These are phyloP conservation scores for Megacollybia platyphylla DNA, from an alignment of 1,284 basidiomycete species.

Conservation along the genomic window DNA sequence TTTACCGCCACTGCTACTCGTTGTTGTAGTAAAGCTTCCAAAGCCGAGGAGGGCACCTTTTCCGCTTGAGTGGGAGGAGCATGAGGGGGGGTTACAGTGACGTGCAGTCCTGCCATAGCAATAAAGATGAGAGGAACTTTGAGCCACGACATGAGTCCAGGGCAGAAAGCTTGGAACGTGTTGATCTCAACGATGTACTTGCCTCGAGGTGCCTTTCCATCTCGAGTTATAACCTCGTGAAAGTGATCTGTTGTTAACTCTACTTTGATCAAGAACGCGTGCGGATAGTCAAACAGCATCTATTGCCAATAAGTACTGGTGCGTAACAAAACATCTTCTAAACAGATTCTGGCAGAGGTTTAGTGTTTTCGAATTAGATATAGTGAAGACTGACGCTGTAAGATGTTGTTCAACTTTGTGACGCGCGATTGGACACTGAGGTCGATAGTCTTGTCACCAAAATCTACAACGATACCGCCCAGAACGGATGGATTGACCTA, in stretches of 20 bases:
- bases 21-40: slow-evolving; percentile 18
- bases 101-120: slow-evolving; percentile 10
- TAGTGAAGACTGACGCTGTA: slow-evolving; percentile 48
- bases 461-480: slow-evolving; percentile 90
- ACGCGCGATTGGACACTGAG: slow-evolving; percentile 88
- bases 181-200: background rate
- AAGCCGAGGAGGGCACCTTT: slow-evolving; percentile 16
- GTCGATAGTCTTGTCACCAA: slow-evolving; percentile 97
- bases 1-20: slow-evolving; percentile 14
- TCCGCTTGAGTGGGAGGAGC: slow-evolving; percentile 11
- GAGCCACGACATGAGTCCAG: background rate
- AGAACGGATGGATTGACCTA: slow-evolving; percentile 82
- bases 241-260: no score
- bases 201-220: background rate
- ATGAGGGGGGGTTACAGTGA: slow-evolving; percentile 18
- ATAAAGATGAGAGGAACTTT: background rate
- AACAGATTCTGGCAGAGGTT: slow-evolving; percentile 1
- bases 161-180: background rate
- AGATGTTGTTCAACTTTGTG: slow-evolving; percentile 85
- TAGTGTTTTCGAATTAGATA: background rate
- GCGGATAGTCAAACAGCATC: no score
- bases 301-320: background rate
- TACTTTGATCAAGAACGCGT: no score
- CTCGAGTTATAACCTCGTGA: no score
- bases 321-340: background rate